phyloP scores from a whole-genome alignment of 257 asterid species.

The Apocynum venetum region DNA sequence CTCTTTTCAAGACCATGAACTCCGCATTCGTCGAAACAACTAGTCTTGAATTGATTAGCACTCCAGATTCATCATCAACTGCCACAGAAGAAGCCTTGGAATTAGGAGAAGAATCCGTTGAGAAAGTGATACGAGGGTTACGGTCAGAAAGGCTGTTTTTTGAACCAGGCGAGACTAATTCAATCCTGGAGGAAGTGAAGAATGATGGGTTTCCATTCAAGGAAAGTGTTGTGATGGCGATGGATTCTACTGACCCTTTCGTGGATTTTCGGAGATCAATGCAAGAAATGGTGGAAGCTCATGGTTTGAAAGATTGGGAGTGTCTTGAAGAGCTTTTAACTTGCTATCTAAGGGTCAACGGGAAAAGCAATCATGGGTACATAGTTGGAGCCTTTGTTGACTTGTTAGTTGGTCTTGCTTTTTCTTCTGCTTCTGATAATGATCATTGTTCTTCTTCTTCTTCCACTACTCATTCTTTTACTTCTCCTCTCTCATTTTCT shows the following conservation, averaged over 20 bases:
- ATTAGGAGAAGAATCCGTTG: conserved; percentile 18
- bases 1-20: conserved; percentile 32
- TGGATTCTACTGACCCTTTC: conserved; percentile 64
- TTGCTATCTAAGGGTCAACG: conserved; percentile 51
- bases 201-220: conserved; percentile 9
- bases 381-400: conserved; percentile 76
- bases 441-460: conserved; percentile 34
- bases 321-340: conserved; percentile 54
- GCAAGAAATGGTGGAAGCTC: conserved; percentile 81
- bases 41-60: background rate
- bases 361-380: conserved; percentile 46
- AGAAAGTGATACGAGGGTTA: conserved; percentile 43
- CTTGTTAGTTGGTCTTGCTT: conserved; percentile 35
- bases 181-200: conserved; percentile 47
- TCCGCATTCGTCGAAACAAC: conserved; percentile 20
- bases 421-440: conserved; percentile 15
- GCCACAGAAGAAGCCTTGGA: background rate
- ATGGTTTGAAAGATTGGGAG: conserved; percentile 46
- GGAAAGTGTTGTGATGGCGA: conserved; percentile 33
- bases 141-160: conserved; percentile 65
- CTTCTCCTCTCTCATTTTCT: conserved; percentile 63
- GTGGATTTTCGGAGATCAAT: conserved; percentile 61
- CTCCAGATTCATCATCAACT: conserved; percentile 3
- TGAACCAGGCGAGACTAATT: conserved; percentile 62
- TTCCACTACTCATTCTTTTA: conserved; percentile 41